Percentiles rank a stretch among this genome's conserved stretches.
These are phyloP conservation scores for Lipomyces chichibuensis DNA, from an alignment of 805 yeast genomes.

Conservation along the genomic window DNA sequence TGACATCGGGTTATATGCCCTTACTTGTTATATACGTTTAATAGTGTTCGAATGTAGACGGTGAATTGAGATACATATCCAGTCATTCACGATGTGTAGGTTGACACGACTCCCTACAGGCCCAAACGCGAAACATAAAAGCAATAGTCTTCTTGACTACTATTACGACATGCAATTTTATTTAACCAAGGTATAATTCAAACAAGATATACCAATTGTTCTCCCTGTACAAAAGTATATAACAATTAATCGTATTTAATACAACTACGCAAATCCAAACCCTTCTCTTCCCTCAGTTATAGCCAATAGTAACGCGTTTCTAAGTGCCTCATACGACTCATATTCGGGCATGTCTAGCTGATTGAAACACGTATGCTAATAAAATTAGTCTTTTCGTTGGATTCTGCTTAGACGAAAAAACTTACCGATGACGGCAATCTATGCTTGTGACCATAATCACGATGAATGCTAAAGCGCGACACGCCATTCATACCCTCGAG, in stretches of 20 bases:
- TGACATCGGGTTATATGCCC: neutral
- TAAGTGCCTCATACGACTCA: slow-evolving; percentile 80
- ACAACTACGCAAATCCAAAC: slow-evolving; percentile 72
- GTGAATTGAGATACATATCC: neutral
- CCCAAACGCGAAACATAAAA: neutral
- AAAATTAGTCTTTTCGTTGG: neutral
- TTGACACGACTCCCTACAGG: neutral
- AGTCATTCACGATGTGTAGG: neutral
- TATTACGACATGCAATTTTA: neutral
- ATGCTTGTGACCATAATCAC: slow-evolving; percentile 82
- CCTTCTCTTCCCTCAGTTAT: slow-evolving; percentile 96
- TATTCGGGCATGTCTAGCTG: slow-evolving; percentile 93
- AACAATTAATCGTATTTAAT: neutral
- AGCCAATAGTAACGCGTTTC: slow-evolving; percentile 80
- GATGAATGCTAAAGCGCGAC: slow-evolving; percentile 83
- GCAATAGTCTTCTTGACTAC: neutral
- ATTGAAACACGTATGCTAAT: slow-evolving; percentile 86
- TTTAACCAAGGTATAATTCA: slow-evolving; percentile 1
- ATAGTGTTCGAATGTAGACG: neutral
- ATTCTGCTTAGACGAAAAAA: neutral
- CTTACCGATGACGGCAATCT: slow-evolving; percentile 78
- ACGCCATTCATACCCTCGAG: slow-evolving; percentile 85
- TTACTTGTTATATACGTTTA: neutral
- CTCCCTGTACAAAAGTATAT: neutral
- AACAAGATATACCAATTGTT: neutral